Evolutionary conservation across 441 rosid genomes (phyloP).

Genomic region (Biscutella auriculata): DNA sequence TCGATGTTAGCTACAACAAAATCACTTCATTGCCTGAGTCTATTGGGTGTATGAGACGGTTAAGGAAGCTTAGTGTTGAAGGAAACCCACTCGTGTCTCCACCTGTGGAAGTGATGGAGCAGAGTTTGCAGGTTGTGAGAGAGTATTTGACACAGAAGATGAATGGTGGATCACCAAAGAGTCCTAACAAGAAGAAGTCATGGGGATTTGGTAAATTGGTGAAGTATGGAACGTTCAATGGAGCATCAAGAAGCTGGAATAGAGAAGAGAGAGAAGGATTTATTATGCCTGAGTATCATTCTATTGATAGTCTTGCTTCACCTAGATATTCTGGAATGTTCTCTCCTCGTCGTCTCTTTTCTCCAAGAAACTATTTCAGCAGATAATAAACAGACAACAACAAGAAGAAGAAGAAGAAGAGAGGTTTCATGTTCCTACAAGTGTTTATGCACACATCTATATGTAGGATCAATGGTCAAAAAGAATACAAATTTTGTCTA

Average conservation of each 20-base stretch:
- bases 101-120: slow-evolving; percentile 53
- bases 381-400: slow-evolving; percentile 15
- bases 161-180: slow-evolving; percentile 30
- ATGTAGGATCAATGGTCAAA: neutral
- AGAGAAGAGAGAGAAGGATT: slow-evolving; percentile 35
- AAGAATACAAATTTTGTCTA: neutral
- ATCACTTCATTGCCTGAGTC: slow-evolving; percentile 54
- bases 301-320: slow-evolving; percentile 45
- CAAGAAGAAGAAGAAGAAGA: too few relatives aligned
- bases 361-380: slow-evolving; percentile 35
- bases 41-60: slow-evolving; percentile 64
- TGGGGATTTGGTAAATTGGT: slow-evolving; percentile 68
- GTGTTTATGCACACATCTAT: neutral
- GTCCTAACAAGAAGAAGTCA: slow-evolving; percentile 37
- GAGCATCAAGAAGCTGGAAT: slow-evolving; percentile 11
- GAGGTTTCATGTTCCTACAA: neutral
- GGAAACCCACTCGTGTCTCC: slow-evolving; percentile 79
- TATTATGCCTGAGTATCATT: slow-evolving; percentile 31
- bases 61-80: slow-evolving; percentile 50
- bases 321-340: slow-evolving; percentile 52
- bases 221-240: slow-evolving; percentile 47
- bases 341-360: slow-evolving; percentile 72
- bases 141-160: slow-evolving; percentile 56
- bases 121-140: slow-evolving; percentile 41
- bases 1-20: slow-evolving; percentile 71